These are phyloP conservation scores for Stenocarpella maydis DNA, from an alignment of 2,329 filamentous ascomycete genomes.

Conservation along the genomic window DNA sequence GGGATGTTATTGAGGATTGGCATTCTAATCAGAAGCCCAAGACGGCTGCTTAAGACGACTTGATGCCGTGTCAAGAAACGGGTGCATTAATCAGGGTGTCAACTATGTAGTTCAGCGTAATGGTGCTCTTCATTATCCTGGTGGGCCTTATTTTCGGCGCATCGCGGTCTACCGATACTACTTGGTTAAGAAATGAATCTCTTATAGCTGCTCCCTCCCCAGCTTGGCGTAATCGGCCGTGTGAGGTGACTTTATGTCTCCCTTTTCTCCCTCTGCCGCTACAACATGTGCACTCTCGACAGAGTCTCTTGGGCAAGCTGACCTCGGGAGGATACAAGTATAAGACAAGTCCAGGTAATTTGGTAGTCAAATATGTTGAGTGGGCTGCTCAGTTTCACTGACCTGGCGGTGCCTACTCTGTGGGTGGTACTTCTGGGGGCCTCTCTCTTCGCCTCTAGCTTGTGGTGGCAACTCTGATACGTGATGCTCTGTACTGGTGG, in stretches of 20 bases:
- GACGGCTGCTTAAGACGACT: not conserved
- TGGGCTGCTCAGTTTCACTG: too few species aligned
- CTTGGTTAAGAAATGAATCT: not conserved
- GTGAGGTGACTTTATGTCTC: not conserved
- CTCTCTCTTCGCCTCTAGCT: too few species aligned
- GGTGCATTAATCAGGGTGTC: not conserved
- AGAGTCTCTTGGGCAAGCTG: too few species aligned
- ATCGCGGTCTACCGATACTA: not conserved
- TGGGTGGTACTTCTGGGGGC: too few species aligned
- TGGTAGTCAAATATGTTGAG: too few species aligned
- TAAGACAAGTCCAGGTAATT: too few species aligned
- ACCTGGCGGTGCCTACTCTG: too few species aligned
- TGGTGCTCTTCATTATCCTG: not conserved
- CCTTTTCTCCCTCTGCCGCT: too few species aligned
- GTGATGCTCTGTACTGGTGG: too few species aligned
- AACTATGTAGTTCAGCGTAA: not conserved
- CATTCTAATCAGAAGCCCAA: not conserved
- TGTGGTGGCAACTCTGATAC: too few species aligned
- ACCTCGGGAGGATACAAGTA: too few species aligned
- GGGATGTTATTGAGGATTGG: slow-evolving; percentile 25
- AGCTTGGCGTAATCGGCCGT: not conserved
- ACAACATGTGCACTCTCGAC: too few species aligned
- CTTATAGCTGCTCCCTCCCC: not conserved
- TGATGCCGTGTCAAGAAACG: not conserved
- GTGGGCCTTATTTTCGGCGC: not conserved